Conservation (phyloP, 768 basidiomycete genomes). For the Auricularia sp. region DNA sequence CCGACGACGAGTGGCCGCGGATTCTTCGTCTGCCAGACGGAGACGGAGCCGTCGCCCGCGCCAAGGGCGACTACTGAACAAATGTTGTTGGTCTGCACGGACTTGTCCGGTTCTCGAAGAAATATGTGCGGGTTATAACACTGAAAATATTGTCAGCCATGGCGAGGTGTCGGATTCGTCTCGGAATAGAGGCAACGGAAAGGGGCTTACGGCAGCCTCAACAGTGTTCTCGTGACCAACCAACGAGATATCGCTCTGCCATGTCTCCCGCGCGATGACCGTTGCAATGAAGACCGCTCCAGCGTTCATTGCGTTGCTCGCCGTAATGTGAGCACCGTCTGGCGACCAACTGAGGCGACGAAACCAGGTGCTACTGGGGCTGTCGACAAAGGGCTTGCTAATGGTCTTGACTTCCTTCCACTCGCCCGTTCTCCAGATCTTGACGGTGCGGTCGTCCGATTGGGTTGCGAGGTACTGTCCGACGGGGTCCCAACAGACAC, state of each 20-base stretch:
- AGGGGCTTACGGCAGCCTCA: conserved; percentile 52
- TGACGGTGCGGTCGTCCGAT: conserved; percentile 92
- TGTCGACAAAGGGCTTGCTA: conserved; percentile 83
- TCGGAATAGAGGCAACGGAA: no score
- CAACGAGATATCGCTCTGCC: conserved; percentile 86
- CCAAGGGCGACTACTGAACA: conserved; percentile 90
- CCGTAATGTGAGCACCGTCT: conserved; percentile 96
- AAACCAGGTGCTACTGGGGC: conserved; percentile 92
- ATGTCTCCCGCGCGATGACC: conserved; percentile 80
- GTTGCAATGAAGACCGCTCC: conserved; percentile 97
- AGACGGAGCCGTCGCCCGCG: conserved; percentile 86
- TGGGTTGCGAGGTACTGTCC: conserved; percentile 96
- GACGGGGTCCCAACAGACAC: conserved; percentile 97
- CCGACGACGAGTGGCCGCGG: conserved; percentile 87
- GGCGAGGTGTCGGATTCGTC: conserved; percentile 24
- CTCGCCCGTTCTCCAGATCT: conserved; percentile 91
- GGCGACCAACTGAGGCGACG: conserved; percentile 94
- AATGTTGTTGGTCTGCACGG: conserved; percentile 71
- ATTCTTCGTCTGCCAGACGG: conserved; percentile 92
- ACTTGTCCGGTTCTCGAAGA: conserved; percentile 55
- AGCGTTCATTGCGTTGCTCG: conserved; percentile 93
- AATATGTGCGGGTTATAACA: conserved; percentile 94
- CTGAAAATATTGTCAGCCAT: conserved; percentile 25
- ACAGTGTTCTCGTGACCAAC: conserved; percentile 97
- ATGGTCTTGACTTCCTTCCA: conserved; percentile 83